phyloP scores from a whole-genome alignment of 768 basidiomycete genomes.

The Exsudoporus frostii region DNA sequence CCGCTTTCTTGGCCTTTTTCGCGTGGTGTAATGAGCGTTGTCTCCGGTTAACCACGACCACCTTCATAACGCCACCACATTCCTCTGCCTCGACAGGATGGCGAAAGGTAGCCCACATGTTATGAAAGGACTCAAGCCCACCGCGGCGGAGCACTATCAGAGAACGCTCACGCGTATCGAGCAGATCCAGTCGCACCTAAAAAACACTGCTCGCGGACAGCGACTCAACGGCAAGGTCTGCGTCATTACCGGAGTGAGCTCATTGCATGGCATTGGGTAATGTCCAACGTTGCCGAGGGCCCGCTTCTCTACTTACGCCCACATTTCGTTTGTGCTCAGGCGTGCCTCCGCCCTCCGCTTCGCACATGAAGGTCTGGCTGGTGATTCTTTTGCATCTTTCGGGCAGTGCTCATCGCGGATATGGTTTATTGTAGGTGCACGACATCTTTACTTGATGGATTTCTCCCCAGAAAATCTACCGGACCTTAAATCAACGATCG shows the following conservation, averaged over 20 bases:
- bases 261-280: slow-evolving; percentile 86
- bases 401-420: slow-evolving; percentile 1
- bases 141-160: slow-evolving; percentile 51
- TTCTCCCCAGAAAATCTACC: slow-evolving; percentile 66
- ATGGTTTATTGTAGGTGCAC: slow-evolving; percentile 52
- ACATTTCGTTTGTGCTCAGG: slow-evolving; percentile 35
- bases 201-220: slow-evolving; percentile 46
- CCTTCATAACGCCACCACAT: background rate
- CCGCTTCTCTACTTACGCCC: slow-evolving; percentile 11
- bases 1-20: background rate
- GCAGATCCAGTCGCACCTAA: slow-evolving; percentile 66
- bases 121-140: slow-evolving; percentile 11
- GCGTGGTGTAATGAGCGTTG: background rate
- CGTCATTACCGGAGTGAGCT: slow-evolving; percentile 85
- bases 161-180: slow-evolving; percentile 63
- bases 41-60: background rate
- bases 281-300: slow-evolving; percentile 7
- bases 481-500: slow-evolving; percentile 65
- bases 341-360: slow-evolving; percentile 70
- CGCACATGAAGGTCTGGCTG: slow-evolving; percentile 68
- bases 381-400: background rate
- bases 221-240: slow-evolving; percentile 77
- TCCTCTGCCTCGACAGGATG: slow-evolving; percentile 12
- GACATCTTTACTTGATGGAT: slow-evolving; percentile 75
- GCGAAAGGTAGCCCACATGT: slow-evolving; percentile 9